Base-by-base conservation (phyloP, 768 basidiomycete genomes). In the Termitomyces sp. region DNA sequence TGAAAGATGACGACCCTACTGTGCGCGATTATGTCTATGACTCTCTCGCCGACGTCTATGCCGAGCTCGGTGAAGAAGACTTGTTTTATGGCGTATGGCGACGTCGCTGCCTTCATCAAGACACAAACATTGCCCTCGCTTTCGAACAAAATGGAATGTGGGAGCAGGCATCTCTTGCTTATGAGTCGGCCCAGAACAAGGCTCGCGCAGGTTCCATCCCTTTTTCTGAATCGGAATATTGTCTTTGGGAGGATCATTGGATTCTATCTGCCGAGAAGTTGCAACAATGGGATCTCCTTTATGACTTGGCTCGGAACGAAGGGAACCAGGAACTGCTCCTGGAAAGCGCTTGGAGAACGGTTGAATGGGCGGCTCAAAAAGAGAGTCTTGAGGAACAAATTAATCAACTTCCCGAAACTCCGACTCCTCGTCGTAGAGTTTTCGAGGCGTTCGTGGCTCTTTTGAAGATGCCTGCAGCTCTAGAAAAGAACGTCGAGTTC, bases 181-280 rank as follows among this genome's bases (percentile, higher is more conserved):
- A 99, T 71, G 97, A 99, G 72, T 74, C 77, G 26, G 97, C 95
- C 1, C 95, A 98, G 72, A 86, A 77, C 62, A 91, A 87, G 70
- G 88, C 94, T 8, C 81, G 94, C 47, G 78, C 82, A 4, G 92
- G 93, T 5, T 75, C 82, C 6, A 84, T 97, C 54, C 86, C 94
- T 1, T 98, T 95, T 75, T 88, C 90, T 13, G 97, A 99, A 70
- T 80, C 89, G 1, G 97, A 99, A 70, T 98, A 95, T 70, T 94
- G 91, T 65, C 77, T 99, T 20, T 99, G 97, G 97, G 97, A 99
- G 66, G 97, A 99, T 69, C 97, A 99, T 70, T 99, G 97, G 96
- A 90, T 99, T 58, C 75, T 95, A 8, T 82, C 94, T 1, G 88
- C 94, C 0, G 92, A 96, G 74, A 99, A 99, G 71, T 77, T 99